These are phyloP conservation scores for Globisporangium spiculum DNA, from an alignment of 352 stramenopile genomes.

Conservation along the genomic window DNA sequence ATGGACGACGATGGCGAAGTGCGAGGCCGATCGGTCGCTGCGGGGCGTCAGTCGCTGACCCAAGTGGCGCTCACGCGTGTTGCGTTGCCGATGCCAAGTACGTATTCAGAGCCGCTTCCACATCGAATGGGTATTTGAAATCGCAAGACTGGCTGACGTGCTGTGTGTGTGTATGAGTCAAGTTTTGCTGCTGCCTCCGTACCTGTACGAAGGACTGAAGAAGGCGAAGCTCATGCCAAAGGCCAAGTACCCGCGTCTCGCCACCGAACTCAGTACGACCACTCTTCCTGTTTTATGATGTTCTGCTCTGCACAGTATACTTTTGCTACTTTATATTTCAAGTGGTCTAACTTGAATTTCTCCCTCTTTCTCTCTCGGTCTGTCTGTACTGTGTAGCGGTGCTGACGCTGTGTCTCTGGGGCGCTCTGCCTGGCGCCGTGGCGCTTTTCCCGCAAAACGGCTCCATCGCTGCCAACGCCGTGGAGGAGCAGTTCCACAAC, in stretches of 20 bases:
- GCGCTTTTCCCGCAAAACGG: conserved; percentile 82
- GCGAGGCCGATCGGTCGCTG: conserved; percentile 71
- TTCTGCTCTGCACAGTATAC: neutral
- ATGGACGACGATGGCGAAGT: conserved; percentile 78
- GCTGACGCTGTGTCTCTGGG: conserved; percentile 77
- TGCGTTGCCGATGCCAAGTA: conserved; percentile 79
- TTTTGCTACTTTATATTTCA: neutral
- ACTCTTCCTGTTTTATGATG: neutral
- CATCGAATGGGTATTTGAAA: no score
- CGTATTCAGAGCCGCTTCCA: neutral
- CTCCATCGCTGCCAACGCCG: conserved; percentile 53
- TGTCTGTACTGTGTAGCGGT: conserved; percentile 32
- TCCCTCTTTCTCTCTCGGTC: neutral
- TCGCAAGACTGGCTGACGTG: conserved; percentile 1
- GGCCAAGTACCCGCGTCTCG: conserved; percentile 64
- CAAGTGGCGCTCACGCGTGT: conserved; percentile 80
- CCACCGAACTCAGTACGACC: conserved; percentile 68
- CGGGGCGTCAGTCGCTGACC: conserved; percentile 73
- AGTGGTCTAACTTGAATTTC: neutral
- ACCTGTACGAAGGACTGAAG: conserved; percentile 77
- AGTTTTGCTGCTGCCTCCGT: conserved; percentile 81
- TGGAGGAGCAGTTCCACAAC: conserved; percentile 64
- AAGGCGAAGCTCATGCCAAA: conserved; percentile 72
- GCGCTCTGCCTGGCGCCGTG: conserved; percentile 70
- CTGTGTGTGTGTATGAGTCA: neutral